Base-by-base conservation (phyloP, 2,329 filamentous ascomycete species). In the Penicillium sclerotiorum region DNA sequence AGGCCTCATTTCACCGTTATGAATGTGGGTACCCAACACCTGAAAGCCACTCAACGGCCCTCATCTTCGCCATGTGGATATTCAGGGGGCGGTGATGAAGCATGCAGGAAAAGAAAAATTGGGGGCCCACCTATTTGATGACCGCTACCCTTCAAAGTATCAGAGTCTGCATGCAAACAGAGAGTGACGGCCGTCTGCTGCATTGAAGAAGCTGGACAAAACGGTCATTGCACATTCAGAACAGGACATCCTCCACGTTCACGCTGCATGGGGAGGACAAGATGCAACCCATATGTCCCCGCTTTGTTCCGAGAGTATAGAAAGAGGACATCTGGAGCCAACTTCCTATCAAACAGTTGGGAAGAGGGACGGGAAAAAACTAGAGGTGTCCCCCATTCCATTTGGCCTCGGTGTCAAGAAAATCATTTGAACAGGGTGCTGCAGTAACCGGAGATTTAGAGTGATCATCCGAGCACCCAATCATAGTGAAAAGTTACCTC, bases 21-120 rank as follows among this genome's bases (percentile, higher is more conserved):
- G 52, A 50, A 60, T 67, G 63, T 60, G 59, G 58, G 53, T 63
- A 67, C 53, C 62, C 64, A 64, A 62, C 35, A 40, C 52, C 48
- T 54, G 45, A 28, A 59, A 57, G 50, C 47, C 45, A 49, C 52
- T 51, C 38, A 38, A 47, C 57, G 55, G 40, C 57, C 56, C 60
- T 60, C 60, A 53, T 52, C 59, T 47, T 52, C 50, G 56, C 62
- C 62, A 66, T 67, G 63, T 68, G 62, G 61, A 64, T 60, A 58
- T 56, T 49, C 55, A 17, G 58, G 52, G 49, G 58, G 56, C 37
- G 50, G 37, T 55, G 37, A 48, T 52, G 30, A 30, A 33, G 30
- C 39, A 38, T 45, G 49, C 38, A 52, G 33, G 53, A 47, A 42
- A 37, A 48, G 28, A 45, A 17, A 9, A 22, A 15, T 17, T 18